These are phyloP conservation scores for Pichia californica DNA, from an alignment of 805 yeast species.

Conservation along the genomic window DNA sequence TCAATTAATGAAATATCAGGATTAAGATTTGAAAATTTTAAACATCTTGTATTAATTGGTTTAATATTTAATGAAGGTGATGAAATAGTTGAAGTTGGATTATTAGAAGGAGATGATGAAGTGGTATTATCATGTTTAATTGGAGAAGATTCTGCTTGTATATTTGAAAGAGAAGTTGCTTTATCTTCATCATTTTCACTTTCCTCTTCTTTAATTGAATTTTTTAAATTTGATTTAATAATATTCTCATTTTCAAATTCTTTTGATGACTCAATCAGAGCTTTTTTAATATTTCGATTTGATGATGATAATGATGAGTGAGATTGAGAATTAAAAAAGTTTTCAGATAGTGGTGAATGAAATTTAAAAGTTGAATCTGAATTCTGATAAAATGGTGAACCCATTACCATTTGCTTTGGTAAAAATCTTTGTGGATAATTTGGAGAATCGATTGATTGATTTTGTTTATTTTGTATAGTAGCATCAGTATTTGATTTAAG, in stretches of 20 bases:
- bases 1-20: constrained; percentile 16
- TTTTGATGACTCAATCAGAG: too few relatives aligned
- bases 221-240: background rate
- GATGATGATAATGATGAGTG: too few relatives aligned
- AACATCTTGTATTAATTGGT: constrained; percentile 14
- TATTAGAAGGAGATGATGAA: too few relatives aligned
- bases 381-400: constrained; percentile 50
- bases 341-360: background rate
- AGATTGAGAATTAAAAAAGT: background rate
- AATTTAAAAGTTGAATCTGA: background rate
- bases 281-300: too few relatives aligned
- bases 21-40: constrained; percentile 18
- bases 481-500: too few relatives aligned
- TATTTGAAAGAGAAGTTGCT: background rate
- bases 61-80: background rate
- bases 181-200: background rate
- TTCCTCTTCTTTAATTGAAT: background rate
- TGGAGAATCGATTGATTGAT: constrained; percentile 34
- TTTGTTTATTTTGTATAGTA: too few relatives aligned
- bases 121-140: too few relatives aligned
- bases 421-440: constrained; percentile 55
- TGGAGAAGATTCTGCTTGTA: background rate
- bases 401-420: constrained; percentile 54
- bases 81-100: too few relatives aligned
- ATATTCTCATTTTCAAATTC: too few relatives aligned